Base-by-base conservation (phyloP, 495 filamentous ascomycete species). In the Patellaria atrata region DNA sequence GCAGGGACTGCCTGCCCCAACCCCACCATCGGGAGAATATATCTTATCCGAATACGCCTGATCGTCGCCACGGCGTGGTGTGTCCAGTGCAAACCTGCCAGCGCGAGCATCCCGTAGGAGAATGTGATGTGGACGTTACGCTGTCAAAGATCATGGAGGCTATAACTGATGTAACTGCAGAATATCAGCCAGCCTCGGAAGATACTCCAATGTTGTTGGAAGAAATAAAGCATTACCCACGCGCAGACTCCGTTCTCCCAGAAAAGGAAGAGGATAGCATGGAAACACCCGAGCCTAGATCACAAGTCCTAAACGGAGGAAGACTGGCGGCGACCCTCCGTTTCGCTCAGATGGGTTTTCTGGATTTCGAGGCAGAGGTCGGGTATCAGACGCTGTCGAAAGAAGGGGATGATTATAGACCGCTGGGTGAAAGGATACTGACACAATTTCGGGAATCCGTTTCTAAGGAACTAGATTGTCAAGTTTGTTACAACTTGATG, bases 401-500 rank as follows among this genome's bases (percentile, higher is more conserved):
- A 8, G 48, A 40, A 15, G 51, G 40, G 8, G 59, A 67, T 17
- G 54, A 50, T 15, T 53, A 58, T 15, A 50, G 58, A 21, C 24
- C 50, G 17, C 43, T 70, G 13, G 77, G 83, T 48, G 40, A 37
- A 9, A 52, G 51, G 4, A 38, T 76, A 26, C 48, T 84, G 6
- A 59, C 64, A 17, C 59, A 58, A 19, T 44, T 89, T 7, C 68
- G 67, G 56, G 68, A 77, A 24, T 62, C 63, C 6, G 62, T 68
- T 7, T 67, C 70, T 38, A 57, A 62, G 9, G 82, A 92, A 52
- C 48, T 92, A 44, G 82, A 92, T 43, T 94, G 85, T 51, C 80
- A 86, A 46, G 73, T 93, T 41, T 94, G 85, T 54, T 89, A 85
- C 48, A 64, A 68, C 23, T 58, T 87, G 16, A 73, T 91, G 45